These are phyloP conservation scores for Lycium barbarum DNA, from an alignment of 257 asterid genomes.

Conservation along the genomic window DNA sequence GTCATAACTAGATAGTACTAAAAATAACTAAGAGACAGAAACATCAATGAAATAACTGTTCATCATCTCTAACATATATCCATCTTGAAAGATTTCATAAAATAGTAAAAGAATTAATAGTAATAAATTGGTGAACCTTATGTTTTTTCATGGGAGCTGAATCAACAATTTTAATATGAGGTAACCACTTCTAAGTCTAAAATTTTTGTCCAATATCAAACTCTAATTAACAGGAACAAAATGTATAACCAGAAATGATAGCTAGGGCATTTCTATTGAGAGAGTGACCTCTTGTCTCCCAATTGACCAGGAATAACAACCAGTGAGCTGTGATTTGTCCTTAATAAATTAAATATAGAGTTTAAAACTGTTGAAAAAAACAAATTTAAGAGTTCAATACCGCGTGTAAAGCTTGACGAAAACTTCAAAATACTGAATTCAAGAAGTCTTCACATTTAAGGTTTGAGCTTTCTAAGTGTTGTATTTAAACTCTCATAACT, in stretches of 20 bases:
- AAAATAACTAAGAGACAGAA: neutral
- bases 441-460: neutral
- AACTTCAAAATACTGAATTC: neutral
- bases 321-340: neutral
- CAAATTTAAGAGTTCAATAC: neutral
- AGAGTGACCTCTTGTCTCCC: neutral
- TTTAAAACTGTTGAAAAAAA: neutral
- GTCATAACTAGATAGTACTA: too few species aligned
- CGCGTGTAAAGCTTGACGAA: neutral
- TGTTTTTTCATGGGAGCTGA: too few species aligned
- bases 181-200: neutral
- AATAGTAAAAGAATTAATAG: neutral
- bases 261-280: neutral
- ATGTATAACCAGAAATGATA: neutral
- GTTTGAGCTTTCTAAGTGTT: neutral
- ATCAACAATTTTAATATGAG: neutral
- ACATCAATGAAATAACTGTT: neutral
- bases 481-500: neutral
- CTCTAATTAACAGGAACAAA: neutral
- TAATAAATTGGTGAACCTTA: too few species aligned
- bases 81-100: neutral
- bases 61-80: neutral
- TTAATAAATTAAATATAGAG: neutral
- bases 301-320: conserved; percentile 1
- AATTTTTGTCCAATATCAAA: neutral